Conservation (phyloP, 495 filamentous ascomycete genomes). For the Cercophora samala region DNA sequence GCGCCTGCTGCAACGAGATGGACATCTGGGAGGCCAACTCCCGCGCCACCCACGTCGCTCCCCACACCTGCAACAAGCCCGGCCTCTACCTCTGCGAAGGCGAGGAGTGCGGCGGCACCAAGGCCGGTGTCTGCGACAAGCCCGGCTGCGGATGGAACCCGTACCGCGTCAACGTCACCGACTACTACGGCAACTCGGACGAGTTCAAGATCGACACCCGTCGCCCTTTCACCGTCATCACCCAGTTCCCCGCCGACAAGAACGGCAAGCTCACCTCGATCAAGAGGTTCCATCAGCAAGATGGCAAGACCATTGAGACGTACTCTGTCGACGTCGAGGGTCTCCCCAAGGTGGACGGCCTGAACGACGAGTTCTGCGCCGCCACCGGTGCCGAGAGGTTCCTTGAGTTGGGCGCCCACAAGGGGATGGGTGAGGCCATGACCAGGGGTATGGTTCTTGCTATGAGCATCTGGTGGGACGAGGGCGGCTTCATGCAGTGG, state of each 20-base stretch:
- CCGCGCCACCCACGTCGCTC: slow-evolving; percentile 52
- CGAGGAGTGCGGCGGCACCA: slow-evolving; percentile 41
- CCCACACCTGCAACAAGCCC: slow-evolving; percentile 54
- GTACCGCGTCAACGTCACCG: slow-evolving; percentile 54
- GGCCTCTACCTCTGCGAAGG: slow-evolving; percentile 50
- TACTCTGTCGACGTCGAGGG: slow-evolving; percentile 18
- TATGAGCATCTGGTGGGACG: slow-evolving; percentile 63
- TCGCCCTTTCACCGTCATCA: slow-evolving; percentile 63
- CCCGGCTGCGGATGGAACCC: slow-evolving; percentile 65
- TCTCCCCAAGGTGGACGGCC: slow-evolving; percentile 38
- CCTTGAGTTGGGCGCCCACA: slow-evolving; percentile 56
- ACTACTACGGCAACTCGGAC: slow-evolving; percentile 48
- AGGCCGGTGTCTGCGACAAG: slow-evolving; percentile 60
- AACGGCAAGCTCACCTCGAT: slow-evolving; percentile 53
- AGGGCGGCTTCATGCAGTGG: slow-evolving; percentile 60
- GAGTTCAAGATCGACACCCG: slow-evolving; percentile 29
- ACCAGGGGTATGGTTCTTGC: slow-evolving; percentile 60
- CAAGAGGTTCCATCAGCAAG: slow-evolving; percentile 59
- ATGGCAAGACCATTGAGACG: slow-evolving; percentile 45
- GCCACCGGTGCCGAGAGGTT: slow-evolving; percentile 48
- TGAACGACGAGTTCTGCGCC: slow-evolving; percentile 58
- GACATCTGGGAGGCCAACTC: slow-evolving; percentile 66
- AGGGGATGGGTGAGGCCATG: slow-evolving; percentile 56
- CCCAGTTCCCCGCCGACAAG: slow-evolving; percentile 61
- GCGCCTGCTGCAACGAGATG: slow-evolving; percentile 63